Percentiles rank a stretch among this genome's conserved stretches.
These are phyloP conservation scores for Spathaspora passalidarum DNA, from an alignment of 805 yeast genomes.

Conservation along the genomic window DNA sequence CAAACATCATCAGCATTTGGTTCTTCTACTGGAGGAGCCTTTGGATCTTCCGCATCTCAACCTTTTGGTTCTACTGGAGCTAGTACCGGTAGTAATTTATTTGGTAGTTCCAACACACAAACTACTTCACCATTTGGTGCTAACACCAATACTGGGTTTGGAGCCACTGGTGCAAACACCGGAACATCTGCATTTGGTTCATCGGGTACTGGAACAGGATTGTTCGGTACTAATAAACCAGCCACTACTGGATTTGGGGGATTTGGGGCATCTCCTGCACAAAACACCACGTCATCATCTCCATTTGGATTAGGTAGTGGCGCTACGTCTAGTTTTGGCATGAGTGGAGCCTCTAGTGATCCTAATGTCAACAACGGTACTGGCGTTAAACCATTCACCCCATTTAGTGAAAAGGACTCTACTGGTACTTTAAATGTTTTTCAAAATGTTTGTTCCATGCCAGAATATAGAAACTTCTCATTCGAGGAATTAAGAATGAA, in stretches of 20 bases:
- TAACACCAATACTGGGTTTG: conserved; percentile 28
- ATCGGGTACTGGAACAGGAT: conserved; percentile 22
- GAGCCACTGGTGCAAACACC: conserved; percentile 17
- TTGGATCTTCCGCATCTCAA: conserved; percentile 16
- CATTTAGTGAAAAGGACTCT: conserved; percentile 72
- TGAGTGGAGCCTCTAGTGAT: conserved; percentile 20
- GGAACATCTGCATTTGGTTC: conserved; percentile 16
- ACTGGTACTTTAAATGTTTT: conserved; percentile 46
- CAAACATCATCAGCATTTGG: conserved; percentile 2
- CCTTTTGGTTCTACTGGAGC: conserved; percentile 10
- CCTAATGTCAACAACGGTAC: conserved; percentile 60
- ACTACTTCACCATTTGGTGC: conserved; percentile 31
- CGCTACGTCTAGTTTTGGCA: conserved; percentile 19
- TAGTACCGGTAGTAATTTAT: conserved; percentile 21
- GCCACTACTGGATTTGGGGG: conserved; percentile 19
- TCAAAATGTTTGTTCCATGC: conserved; percentile 84
- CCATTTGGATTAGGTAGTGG: conserved; percentile 14
- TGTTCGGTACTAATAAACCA: conserved; percentile 21
- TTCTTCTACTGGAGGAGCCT: conserved; percentile 19
- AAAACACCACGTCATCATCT: conserved; percentile 23
- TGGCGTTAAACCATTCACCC: conserved; percentile 63
- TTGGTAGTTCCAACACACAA: conserved; percentile 16
- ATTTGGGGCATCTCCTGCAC: conserved; percentile 11
- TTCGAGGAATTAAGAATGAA: conserved; percentile 85
- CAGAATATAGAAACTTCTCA: conserved; percentile 78